Base-by-base conservation (phyloP, 169 alveolate genomes). In the Plasmodium gallinaceum region DNA sequence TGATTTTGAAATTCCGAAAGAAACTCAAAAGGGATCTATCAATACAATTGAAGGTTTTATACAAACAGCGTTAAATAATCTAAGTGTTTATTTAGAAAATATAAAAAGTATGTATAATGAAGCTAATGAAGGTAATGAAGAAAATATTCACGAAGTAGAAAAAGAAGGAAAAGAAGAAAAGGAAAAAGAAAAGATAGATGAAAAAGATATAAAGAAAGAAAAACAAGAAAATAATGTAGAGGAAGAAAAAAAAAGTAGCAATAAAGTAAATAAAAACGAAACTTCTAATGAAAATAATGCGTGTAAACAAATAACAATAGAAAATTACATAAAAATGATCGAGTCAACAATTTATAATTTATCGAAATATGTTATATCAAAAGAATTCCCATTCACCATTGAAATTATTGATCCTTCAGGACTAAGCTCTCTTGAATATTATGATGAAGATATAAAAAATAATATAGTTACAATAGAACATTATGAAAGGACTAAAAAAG, bases 341-440 rank as follows among this genome's bases (percentile, higher is more conserved):
- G 91, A 83, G 46, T 18, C 58, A 12, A 83, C 91, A 14, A 46
- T 83, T 22, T 42, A 68, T 14, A 66, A 83, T 0, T 51, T 83
- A 60, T 68, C 85, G 18, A 68, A 12, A 45, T 83, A 51, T 52
- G 14, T 83, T 22, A 37, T 68, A 26, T 52, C 71, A 46, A 68
- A 83, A 37, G 91, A 83, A 22, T 61, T 95, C 48, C 98, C 98
- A 0, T 97, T 97, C 92, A 95, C 96, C 51, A 83, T 97, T 80
- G 94, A 92, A 52, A 54, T 97, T 58, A 96, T 97, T 52, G 99
- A 97, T 78, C 99, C 99, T 5, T 95, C 98, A 88, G 99, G 99
- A 54, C 96, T 97, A 74, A 93, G 98, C 70, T 96, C 95, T 80
- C 93, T 97, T 43, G 97, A 97, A 92, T 51, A 83, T 45, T 83